Percentiles rank a stretch among this genome's conserved stretches.
Conservation (phyloP, 1,139 yeast species). For the Suhomyces choctaworum region DNA sequence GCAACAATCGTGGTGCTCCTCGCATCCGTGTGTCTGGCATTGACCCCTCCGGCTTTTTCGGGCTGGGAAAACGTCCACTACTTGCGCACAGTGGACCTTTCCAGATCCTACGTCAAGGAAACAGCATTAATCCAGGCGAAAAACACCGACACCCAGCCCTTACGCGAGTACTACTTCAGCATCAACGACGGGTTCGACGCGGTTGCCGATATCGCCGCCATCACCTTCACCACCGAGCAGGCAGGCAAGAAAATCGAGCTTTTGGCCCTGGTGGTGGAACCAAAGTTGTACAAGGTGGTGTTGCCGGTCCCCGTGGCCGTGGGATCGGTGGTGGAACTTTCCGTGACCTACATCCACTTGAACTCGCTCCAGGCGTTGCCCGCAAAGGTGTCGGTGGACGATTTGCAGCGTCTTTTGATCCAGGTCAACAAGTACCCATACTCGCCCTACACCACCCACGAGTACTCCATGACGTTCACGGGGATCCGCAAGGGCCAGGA, state of each 20-base stretch:
- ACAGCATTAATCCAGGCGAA: constrained; percentile 53
- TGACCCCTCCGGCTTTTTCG: constrained; percentile 3
- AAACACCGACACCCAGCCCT: constrained; percentile 60
- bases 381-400: constrained; percentile 56
- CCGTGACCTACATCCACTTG: constrained; percentile 55
- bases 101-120: constrained; percentile 69
- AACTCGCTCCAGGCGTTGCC: constrained; percentile 63
- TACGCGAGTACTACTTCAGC: constrained; percentile 55
- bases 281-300: constrained; percentile 39
- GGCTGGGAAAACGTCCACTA: constrained; percentile 51
- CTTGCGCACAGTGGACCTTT: constrained; percentile 58
- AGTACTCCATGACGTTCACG: constrained; percentile 49
- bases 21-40: constrained; percentile 6
- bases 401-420: constrained; percentile 59
- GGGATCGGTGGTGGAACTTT: constrained; percentile 50
- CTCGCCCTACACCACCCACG: constrained; percentile 61
- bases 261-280: constrained; percentile 31
- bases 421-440: constrained; percentile 57
- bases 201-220: constrained; percentile 49
- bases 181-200: constrained; percentile 48
- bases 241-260: constrained; percentile 24
- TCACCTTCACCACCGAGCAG: constrained; percentile 39
- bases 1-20: constrained; percentile 4
- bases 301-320: constrained; percentile 72
- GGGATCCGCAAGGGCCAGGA: constrained; percentile 54